Evolutionary conservation across 345 rosid genomes (phyloP), one percentile per base, ranked within the genome.

Genomic region (Moricandia arvensis): DNA sequence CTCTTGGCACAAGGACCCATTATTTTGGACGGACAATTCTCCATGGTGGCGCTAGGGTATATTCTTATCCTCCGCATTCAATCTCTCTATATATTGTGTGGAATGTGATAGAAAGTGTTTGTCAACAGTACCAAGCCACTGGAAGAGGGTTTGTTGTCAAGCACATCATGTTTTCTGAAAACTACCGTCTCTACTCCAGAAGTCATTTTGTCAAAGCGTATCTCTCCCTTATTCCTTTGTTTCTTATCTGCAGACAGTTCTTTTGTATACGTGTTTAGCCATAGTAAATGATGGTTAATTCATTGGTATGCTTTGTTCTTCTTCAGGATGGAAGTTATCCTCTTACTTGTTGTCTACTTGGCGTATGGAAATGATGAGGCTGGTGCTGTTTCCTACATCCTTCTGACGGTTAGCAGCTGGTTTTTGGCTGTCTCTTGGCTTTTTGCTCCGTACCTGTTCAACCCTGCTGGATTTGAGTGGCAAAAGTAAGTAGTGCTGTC

Each of bases 381-480:
- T 12, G 96, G 98, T 72, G 85, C 95, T 8, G 63, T 91, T 59
- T 78, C 93, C 26, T 91, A 90, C 80, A 85, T 94, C 72, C 97
- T 94, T 74, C 88, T 94, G 77, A 54, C 92, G 0, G 73, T 94
- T 62, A 94, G 98, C 92, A 94, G 98, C 84, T 94, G 98, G 98
- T 85, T 87, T 84, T 85, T 94, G 96, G 95, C 92, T 63, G 79
- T 82, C 47, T 94, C 98, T 17, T 94, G 98, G 98, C 97, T 94
- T 61, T 91, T 86, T 80, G 96, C 98, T 68, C 98, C 98, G 5
- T 94, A 90, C 79, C 74, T 94, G 83, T 94, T 94, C 88, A 94
- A 94, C 80, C 98, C 98, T 17, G 87, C 98, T 16, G 98, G 96
- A 63, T 94, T 94, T 73, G 98, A 94, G 84, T 91, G 98, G 98